These are phyloP conservation scores for Chimonanthus salicifolius DNA, from an alignment of 164 flowering plant species.

Conservation along the genomic window DNA sequence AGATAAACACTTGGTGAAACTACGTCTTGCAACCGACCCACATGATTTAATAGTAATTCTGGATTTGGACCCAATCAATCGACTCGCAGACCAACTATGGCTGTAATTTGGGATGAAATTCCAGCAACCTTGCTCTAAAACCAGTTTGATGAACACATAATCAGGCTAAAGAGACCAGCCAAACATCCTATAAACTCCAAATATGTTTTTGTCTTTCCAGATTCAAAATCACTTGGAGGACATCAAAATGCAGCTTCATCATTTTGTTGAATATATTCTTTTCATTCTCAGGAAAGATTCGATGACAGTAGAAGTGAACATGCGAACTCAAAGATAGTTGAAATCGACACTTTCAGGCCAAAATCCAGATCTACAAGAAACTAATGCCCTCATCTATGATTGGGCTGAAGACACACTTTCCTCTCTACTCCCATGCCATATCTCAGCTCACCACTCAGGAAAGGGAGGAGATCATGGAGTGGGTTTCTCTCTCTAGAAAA, in stretches of 20 bases:
- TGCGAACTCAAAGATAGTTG: conserved; percentile 71
- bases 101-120: too few relatives aligned
- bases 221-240: neutral
- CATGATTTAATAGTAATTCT: too few relatives aligned
- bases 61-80: neutral
- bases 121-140: too few relatives aligned
- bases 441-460: conserved; percentile 39
- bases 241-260: neutral
- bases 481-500: too few relatives aligned
- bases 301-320: conserved; percentile 64
- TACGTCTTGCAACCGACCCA: too few relatives aligned
- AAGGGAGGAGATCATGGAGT: too few relatives aligned
- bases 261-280: neutral
- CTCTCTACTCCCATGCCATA: conserved; percentile 50
- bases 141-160: too few relatives aligned
- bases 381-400: conserved; percentile 34
- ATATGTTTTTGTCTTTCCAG: too few relatives aligned
- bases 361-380: conserved; percentile 44
- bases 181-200: neutral
- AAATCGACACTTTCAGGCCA: conserved; percentile 64
- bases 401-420: conserved; percentile 42
- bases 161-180: neutral
- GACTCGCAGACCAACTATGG: too few relatives aligned
- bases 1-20: too few relatives aligned
- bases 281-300: conserved; percentile 41